These are phyloP conservation scores for Phaeodactylum tricornutum DNA, from an alignment of 108 stramenopile species.

Conservation along the genomic window DNA sequence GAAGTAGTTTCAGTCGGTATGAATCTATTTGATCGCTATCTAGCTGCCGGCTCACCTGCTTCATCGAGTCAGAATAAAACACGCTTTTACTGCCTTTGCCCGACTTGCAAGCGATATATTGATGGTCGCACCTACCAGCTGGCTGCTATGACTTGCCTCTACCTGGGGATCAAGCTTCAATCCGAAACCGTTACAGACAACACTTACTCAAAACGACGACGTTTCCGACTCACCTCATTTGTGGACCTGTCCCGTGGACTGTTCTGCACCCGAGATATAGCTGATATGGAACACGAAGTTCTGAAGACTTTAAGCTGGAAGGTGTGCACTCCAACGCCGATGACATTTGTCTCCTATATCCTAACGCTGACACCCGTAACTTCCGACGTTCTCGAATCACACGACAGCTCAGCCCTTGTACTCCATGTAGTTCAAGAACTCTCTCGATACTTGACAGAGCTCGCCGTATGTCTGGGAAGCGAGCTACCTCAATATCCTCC, in stretches of 20 bases:
- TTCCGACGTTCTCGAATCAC: neutral
- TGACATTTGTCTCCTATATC: constrained; percentile 26
- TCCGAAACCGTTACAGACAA: constrained; percentile 31
- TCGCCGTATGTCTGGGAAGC: constrained; percentile 58
- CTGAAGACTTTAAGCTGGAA: constrained; percentile 54
- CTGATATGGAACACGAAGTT: constrained; percentile 53
- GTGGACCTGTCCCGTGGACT: constrained; percentile 70
- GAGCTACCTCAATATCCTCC: constrained; percentile 33
- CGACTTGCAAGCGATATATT: constrained; percentile 25
- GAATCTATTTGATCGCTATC: constrained; percentile 65
- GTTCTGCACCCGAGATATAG: constrained; percentile 44
- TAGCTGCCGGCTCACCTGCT: too few species aligned
- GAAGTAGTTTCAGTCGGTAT: constrained; percentile 60
- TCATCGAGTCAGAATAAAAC: too few species aligned
- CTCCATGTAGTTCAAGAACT: constrained; percentile 49
- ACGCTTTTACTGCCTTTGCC: constrained; percentile 20
- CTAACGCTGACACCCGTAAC: constrained; percentile 22
- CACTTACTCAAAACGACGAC: constrained; percentile 13
- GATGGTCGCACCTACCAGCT: constrained; percentile 64
- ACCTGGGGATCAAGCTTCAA: constrained; percentile 70
- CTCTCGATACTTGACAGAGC: constrained; percentile 60
- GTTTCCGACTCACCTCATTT: constrained; percentile 33
- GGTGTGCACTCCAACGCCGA: constrained; percentile 59
- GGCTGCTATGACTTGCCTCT: constrained; percentile 61
- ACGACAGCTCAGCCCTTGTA: constrained; percentile 26